phyloP scores from a whole-genome alignment of 164 flowering plant species.

The Aristolochia californica region DNA sequence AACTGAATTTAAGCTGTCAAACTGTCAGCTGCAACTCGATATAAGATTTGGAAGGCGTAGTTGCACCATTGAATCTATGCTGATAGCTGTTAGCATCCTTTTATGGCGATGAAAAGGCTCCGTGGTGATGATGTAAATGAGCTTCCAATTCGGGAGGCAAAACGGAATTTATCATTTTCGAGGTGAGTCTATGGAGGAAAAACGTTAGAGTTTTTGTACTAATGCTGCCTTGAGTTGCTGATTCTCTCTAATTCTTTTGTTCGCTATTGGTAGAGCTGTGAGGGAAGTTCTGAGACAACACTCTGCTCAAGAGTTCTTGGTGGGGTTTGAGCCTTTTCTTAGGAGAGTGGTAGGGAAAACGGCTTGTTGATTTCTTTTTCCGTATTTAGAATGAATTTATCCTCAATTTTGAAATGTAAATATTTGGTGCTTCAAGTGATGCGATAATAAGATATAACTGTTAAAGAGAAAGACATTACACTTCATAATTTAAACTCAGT shows the following conservation, averaged over 20 bases:
- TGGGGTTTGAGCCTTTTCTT: conserved; percentile 27
- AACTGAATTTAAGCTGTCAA: too few relatives aligned
- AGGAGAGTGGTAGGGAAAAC: conserved; percentile 34
- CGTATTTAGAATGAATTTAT: not conserved
- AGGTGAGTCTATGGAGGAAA: conserved; percentile 4
- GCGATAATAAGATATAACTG: too few relatives aligned
- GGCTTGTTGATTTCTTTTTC: not conserved
- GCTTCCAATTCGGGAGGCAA: conserved; percentile 14
- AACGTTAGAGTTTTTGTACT: not conserved
- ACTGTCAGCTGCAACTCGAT: too few relatives aligned
- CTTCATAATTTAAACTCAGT: too few relatives aligned
- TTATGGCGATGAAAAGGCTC: conserved; percentile 29
- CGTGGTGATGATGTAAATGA: conserved; percentile 12
- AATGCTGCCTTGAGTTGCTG: not conserved
- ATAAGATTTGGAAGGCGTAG: too few relatives aligned
- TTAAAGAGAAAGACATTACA: too few relatives aligned
- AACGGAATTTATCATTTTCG: conserved; percentile 10
- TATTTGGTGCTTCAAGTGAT: not conserved
- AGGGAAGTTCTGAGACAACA: conserved; percentile 12
- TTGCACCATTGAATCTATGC: not conserved
- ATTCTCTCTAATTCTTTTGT: not conserved
- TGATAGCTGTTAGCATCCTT: not conserved
- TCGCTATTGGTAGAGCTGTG: conserved; percentile 19
- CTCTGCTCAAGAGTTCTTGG: conserved; percentile 16
- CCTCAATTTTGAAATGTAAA: not conserved